Conservation (phyloP, 2,329 filamentous ascomycete genomes). For the Alternaria incomplexa region DNA sequence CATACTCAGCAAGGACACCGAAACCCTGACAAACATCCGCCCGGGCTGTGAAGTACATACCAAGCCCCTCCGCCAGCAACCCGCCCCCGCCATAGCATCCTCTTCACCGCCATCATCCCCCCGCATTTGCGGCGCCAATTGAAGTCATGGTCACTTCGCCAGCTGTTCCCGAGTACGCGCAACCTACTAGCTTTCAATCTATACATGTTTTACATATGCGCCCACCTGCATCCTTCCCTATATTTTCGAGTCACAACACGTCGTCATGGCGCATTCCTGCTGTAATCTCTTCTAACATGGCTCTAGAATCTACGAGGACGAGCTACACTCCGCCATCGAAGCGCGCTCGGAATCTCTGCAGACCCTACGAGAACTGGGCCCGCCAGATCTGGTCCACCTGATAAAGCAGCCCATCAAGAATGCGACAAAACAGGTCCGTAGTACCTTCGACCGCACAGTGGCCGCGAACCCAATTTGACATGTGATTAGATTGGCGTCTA, state of each 20-base stretch:
- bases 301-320: conserved; percentile 86
- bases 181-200: conserved; percentile 17
- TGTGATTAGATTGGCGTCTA: conserved; percentile 79
- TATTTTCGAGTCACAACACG: background rate
- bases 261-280: background rate
- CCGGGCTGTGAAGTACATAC: conserved; percentile 12
- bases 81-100: conserved; percentile 14
- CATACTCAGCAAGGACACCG: conserved; percentile 15
- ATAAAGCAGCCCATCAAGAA: conserved; percentile 75
- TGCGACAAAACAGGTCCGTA: conserved; percentile 61
- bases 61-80: conserved; percentile 15
- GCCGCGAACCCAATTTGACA: conserved; percentile 15
- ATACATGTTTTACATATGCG: conserved; percentile 4
- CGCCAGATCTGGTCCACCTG: conserved; percentile 93
- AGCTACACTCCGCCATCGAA: conserved; percentile 89
- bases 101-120: conserved; percentile 5
- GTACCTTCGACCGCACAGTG: background rate
- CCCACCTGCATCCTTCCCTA: background rate
- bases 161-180: conserved; percentile 52
- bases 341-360: conserved; percentile 88
- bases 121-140: conserved; percentile 31
- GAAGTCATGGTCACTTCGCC: conserved; percentile 51
- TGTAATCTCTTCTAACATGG: conserved; percentile 4
- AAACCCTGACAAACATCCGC: conserved; percentile 22
- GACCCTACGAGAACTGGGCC: conserved; percentile 87